phyloP scores from a whole-genome alignment of 2,329 filamentous ascomycete species.

The Hansfordia pulvinata region DNA sequence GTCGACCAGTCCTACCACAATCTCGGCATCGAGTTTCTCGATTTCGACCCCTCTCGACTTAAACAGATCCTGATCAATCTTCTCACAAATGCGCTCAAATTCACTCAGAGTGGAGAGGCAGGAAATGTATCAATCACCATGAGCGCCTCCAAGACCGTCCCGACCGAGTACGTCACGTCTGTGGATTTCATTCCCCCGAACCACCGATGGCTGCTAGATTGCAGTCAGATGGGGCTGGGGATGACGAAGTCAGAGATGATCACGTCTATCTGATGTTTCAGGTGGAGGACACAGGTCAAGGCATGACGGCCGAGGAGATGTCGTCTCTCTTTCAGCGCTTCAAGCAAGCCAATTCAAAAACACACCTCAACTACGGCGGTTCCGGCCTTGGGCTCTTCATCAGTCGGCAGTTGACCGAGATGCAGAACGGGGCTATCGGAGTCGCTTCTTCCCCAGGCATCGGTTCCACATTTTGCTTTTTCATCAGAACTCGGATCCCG shows the following conservation, averaged over 20 bases:
- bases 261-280: conserved; percentile 28
- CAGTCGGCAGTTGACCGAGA: conserved; percentile 45
- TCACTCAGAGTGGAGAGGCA: conserved; percentile 44
- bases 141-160: conserved; percentile 27
- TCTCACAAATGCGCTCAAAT: conserved; percentile 48
- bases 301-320: conserved; percentile 46
- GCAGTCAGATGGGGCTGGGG: too few species aligned
- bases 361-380: conserved; percentile 47
- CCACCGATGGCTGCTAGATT: too few species aligned
- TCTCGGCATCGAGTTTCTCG: conserved; percentile 39
- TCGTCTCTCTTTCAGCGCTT: conserved; percentile 54
- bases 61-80: conserved; percentile 48
- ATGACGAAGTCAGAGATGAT: conserved; percentile 20
- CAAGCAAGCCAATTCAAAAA: conserved; percentile 41
- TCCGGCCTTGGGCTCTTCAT: conserved; percentile 52
- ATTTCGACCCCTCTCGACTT: conserved; percentile 40
- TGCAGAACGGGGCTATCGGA: conserved; percentile 53
- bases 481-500: conserved; percentile 40
- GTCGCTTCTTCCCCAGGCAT: conserved; percentile 42
- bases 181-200: conserved; percentile 52
- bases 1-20: conserved; percentile 31
- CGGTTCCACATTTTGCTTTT: conserved; percentile 51
- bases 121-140: conserved; percentile 40
- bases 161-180: conserved; percentile 26
- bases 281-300: conserved; percentile 53